Evolutionary conservation across 306 rosid genomes (phyloP).

Genomic region (Neltuma alba): DNA sequence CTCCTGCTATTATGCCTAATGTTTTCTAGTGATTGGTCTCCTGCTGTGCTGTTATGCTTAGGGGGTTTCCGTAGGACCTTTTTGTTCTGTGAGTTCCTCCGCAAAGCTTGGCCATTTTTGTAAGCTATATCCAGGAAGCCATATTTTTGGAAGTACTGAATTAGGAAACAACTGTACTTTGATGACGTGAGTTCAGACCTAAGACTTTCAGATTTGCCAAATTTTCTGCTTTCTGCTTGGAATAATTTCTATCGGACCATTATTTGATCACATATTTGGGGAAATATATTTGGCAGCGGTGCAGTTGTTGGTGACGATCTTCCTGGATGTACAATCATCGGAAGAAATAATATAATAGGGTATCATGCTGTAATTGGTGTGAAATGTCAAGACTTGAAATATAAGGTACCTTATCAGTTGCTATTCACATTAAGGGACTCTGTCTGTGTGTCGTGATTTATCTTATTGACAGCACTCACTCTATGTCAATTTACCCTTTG

Average conservation of each 20-base stretch:
- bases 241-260: neutral
- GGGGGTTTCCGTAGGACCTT: conserved; percentile 94
- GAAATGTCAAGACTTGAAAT: conserved; percentile 88
- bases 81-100: conserved; percentile 82
- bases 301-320: conserved; percentile 90
- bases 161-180: conserved; percentile 75
- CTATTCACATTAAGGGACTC: conserved; percentile 8
- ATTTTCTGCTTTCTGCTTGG: conserved; percentile 7
- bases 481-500: neutral
- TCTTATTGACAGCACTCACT: conserved; percentile 1
- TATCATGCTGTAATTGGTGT: conserved; percentile 90
- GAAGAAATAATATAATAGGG: conserved; percentile 79
- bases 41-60: conserved; percentile 31
- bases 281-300: conserved; percentile 73
- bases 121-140: conserved; percentile 78
- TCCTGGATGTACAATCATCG: conserved; percentile 79
- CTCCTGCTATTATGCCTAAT: conserved; percentile 30
- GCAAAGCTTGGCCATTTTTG: conserved; percentile 81
- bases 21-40: neutral
- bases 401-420: conserved; percentile 54
- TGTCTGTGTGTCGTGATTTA: neutral
- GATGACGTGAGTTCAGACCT: conserved; percentile 77
- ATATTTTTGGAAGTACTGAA: conserved; percentile 74
- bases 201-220: conserved; percentile 17
- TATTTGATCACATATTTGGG: conserved; percentile 26